Evolutionary conservation across 2,329 filamentous ascomycete genomes (phyloP).

Genomic region (Eurotiales sp.): DNA sequence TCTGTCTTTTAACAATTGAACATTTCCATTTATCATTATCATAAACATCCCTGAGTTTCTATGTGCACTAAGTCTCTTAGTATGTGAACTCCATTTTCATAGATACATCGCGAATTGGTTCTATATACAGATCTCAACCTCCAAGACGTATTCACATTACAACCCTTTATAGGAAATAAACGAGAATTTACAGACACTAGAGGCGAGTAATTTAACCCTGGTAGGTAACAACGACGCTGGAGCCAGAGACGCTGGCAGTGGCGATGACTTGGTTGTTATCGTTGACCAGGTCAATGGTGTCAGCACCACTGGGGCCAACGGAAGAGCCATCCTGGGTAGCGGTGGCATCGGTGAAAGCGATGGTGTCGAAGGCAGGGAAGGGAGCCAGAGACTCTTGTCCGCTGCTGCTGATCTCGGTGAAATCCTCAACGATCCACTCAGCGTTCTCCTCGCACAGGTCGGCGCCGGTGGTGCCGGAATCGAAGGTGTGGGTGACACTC

Average conservation of each 20-base stretch:
- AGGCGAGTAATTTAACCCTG: not conserved
- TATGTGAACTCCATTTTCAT: not conserved
- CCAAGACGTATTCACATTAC: not conserved
- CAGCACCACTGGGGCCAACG: conserved; percentile 33
- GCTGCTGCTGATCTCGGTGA: conserved; percentile 30
- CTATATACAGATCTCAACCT: not conserved
- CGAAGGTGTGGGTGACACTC: conserved; percentile 52
- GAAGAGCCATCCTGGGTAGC: conserved; percentile 20
- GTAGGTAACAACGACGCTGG: conserved; percentile 26
- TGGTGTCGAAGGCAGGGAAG: conserved; percentile 47
- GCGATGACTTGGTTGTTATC: conserved; percentile 37
- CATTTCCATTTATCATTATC: not conserved
- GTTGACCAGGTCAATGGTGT: conserved; percentile 45
- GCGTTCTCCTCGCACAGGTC: conserved; percentile 55
- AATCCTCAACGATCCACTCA: conserved; percentile 63
- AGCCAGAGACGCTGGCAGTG: conserved; percentile 23
- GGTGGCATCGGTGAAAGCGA: conserved; percentile 36
- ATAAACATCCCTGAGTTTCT: too few relatives aligned
- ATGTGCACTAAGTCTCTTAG: not conserved
- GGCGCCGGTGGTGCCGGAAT: conserved; percentile 28
- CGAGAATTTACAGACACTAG: not conserved
- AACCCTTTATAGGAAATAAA: not conserved
- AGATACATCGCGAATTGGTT: not conserved
- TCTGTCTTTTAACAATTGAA: not conserved
- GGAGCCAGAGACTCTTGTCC: conserved; percentile 38